Evolutionary conservation across 164 flowering plant species (phyloP), one percentile per base, ranked within the genome.

Genomic region (Tetracentron sinense): DNA sequence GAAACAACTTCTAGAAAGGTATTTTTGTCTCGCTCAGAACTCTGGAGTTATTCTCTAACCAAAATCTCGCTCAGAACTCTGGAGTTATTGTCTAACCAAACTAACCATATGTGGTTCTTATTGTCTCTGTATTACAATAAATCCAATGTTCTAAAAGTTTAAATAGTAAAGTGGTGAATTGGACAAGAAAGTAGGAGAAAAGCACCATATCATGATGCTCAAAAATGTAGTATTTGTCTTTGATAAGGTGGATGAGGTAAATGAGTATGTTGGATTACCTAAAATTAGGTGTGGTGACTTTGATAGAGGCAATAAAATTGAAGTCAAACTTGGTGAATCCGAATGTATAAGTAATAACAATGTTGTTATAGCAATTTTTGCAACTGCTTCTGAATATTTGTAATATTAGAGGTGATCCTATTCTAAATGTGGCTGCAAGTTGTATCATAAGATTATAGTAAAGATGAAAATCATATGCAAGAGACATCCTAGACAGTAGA

Each of bases 391-490:
- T 61, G 74, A 72, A 54, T 61, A 74, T 64, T 58, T 61, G 19
- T 53, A n/a, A 38, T 62, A 69, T 54, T 35, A 61, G 46, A 44
- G 68, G 27, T 66, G 81, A 58, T 67, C 50, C 47, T 90, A 97
- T 79, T 73, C 83, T 42, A 75, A 20, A 54, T 94, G 98, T 70
- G 81, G 87, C 60, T 55, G 58, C 42, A 73, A 56, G 27, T n/a
- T n/a, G n/a, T n/a, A n/a, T n/a, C n/a, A n/a, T n/a, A n/a, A n/a
- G n/a, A n/a, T n/a, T n/a, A n/a, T n/a, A n/a, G n/a, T n/a, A n/a
- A n/a, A n/a, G n/a, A n/a, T n/a, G n/a, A n/a, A n/a, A n/a, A n/a
- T 83, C 88, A 47, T 86, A 80, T 76, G 70, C 77, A 44, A 83
- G 92, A 70, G 89, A 83, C 29, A 80, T 82, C 66, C 4, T 76